Percentiles rank a stretch among this genome's conserved stretches.
These are phyloP conservation scores for Platanus orientalis DNA, from an alignment of 164 flowering plant species.

Conservation along the genomic window DNA sequence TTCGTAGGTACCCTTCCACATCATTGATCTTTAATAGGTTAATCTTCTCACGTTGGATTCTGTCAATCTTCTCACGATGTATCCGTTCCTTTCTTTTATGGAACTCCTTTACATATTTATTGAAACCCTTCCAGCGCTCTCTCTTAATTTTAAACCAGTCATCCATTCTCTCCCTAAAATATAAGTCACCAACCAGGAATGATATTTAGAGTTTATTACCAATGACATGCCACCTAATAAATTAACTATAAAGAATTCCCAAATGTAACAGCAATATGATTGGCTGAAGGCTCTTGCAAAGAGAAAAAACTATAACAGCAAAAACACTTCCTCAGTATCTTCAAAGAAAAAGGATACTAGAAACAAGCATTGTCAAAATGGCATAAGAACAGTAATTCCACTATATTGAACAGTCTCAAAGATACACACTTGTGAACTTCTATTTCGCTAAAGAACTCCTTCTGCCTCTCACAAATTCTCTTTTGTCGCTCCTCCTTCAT, in stretches of 20 bases:
- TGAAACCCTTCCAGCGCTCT: conserved; percentile 91
- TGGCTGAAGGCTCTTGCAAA: not conserved
- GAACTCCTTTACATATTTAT: conserved; percentile 86
- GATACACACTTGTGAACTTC: conserved; percentile 85
- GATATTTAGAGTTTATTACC: not conserved
- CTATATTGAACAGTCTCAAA: not conserved
- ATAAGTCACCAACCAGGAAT: conserved; percentile 7
- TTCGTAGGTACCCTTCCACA: conserved; percentile 96
- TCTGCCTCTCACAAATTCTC: conserved; percentile 95
- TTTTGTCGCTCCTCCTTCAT: conserved; percentile 99
- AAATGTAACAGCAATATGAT: not conserved
- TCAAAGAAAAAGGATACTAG: not conserved
- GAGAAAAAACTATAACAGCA: not conserved
- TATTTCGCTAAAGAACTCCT: conserved; percentile 89
- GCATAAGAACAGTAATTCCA: not conserved
- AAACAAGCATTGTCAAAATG: not conserved
- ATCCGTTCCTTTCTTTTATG: conserved; percentile 92
- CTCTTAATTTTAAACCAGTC: conserved; percentile 80
- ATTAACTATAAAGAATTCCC: not conserved
- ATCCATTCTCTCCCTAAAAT: conserved; percentile 81
- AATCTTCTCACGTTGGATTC: conserved; percentile 98
- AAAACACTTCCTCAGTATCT: not conserved
- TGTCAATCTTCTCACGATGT: conserved; percentile 94
- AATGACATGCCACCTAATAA: conserved; percentile 1
- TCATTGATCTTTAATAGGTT: conserved; percentile 93